These are phyloP conservation scores for Cutaneotrichosporon sp. DNA, from an alignment of 1,284 basidiomycete genomes.

Conservation along the genomic window DNA sequence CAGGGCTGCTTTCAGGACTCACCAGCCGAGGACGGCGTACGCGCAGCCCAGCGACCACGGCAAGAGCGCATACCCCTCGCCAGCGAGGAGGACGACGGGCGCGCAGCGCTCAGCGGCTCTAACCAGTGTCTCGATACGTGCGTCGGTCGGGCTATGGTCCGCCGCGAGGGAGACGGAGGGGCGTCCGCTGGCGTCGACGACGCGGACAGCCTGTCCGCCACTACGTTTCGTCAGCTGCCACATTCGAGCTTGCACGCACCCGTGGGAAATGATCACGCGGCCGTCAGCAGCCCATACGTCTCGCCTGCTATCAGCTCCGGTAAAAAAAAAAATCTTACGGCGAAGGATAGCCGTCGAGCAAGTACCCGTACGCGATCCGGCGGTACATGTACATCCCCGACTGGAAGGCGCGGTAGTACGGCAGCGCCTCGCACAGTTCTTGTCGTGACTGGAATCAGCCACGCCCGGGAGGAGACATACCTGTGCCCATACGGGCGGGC, in stretches of 20 bases:
- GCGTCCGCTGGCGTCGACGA: constrained; percentile 2
- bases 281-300: constrained; percentile 40
- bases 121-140: constrained; percentile 35
- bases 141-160: constrained; percentile 31
- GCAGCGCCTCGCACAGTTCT: constrained; percentile 44
- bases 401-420: constrained; percentile 45
- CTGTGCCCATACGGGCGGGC: constrained; percentile 38
- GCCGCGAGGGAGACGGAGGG: constrained; percentile 18
- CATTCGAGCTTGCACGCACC: constrained; percentile 19
- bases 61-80: constrained; percentile 32
- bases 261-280: constrained; percentile 40
- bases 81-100: constrained; percentile 38
- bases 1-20: constrained; percentile 7
- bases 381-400: constrained; percentile 39
- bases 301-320: constrained; percentile 21
- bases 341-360: constrained; percentile 39
- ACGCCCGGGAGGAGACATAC: constrained; percentile 14
- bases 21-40: constrained; percentile 43
- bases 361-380: constrained; percentile 37
- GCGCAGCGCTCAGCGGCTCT: constrained; percentile 20
- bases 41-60: constrained; percentile 33
- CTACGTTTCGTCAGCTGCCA: not conserved
- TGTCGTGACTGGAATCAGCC: constrained; percentile 30
- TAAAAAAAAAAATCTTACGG: constrained; percentile 35
- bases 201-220: constrained; percentile 18